A percentile compares a stretch with the other conserved stretches of the same genome.
Evolutionary conservation across 2,329 filamentous ascomycete genomes (phyloP).

Genomic region (Arthrobotrys conoides): DNA sequence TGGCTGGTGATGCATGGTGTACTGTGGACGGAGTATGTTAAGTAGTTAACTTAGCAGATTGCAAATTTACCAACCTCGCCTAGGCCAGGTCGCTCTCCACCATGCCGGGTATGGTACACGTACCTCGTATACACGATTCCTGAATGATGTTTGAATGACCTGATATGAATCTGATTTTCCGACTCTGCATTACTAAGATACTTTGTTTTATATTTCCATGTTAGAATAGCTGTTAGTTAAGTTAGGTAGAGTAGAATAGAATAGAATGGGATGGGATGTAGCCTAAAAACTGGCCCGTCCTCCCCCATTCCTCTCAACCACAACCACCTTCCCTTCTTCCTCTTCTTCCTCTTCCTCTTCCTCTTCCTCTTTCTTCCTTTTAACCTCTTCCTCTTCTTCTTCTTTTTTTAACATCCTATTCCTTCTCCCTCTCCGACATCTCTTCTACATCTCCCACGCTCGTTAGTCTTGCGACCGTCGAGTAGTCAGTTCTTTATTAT

Average conservation of each 20-base stretch:
- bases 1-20: not conserved
- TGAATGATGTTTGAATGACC: conserved; percentile 18
- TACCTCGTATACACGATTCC: conserved; percentile 11
- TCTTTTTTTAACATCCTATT: not conserved
- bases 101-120: not conserved
- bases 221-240: no score
- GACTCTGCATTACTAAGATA: not conserved
- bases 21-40: no score
- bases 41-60: not conserved
- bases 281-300: conserved; percentile 34
- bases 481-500: not conserved
- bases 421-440: conserved; percentile 9
- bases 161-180: conserved; percentile 6
- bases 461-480: conserved; percentile 14
- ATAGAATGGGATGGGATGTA: conserved; percentile 24
- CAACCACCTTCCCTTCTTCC: conserved; percentile 1
- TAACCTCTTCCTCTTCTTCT: conserved; percentile 35
- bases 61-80: conserved; percentile 3
- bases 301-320: conserved; percentile 8
- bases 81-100: no score
- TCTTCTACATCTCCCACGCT: not conserved
- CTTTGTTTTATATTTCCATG: no score
- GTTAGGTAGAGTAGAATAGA: no score
- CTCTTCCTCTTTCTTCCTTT: conserved; percentile 21
- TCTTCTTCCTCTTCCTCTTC: conserved; percentile 30